Percentiles rank a stretch among this genome's conserved stretches.
Conservation (phyloP, 78 protist genomes). For the Planoprotostelium fungivorum region DNA sequence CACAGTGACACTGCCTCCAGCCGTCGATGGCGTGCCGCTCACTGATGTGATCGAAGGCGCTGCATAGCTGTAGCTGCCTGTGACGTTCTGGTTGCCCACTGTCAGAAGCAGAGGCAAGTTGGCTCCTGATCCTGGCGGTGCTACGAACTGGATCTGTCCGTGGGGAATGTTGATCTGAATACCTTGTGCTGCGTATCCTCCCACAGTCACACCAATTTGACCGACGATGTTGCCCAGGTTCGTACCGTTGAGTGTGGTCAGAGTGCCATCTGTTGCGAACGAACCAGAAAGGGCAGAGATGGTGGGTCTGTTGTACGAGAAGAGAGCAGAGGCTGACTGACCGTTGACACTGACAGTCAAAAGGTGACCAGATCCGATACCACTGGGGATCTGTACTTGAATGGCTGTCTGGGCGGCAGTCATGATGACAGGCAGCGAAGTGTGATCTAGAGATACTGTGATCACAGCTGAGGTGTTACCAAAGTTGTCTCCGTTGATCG, state of each 20-base stretch:
- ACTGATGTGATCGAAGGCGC: constrained; percentile 11
- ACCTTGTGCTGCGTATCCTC: not conserved
- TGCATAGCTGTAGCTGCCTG: not conserved
- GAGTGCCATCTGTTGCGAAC: no score
- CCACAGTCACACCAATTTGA: not conserved
- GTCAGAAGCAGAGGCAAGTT: no score
- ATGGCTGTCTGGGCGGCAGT: no score
- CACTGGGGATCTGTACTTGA: constrained; percentile 5
- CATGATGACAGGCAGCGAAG: no score
- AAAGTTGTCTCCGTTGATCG: not conserved
- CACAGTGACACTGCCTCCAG: not conserved
- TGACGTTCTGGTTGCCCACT: no score
- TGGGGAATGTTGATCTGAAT: no score
- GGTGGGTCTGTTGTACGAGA: constrained; percentile 5
- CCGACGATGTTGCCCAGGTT: constrained; percentile 2
- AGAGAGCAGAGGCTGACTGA: not conserved
- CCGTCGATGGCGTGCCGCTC: not conserved
- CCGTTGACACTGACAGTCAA: constrained; percentile 14
- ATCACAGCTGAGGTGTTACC: not conserved
- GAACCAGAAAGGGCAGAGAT: not conserved
- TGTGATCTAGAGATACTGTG: no score
- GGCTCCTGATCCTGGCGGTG: no score
- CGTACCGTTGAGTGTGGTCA: constrained; percentile 10
- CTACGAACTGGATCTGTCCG: no score
- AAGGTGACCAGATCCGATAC: not conserved